phyloP scores from a whole-genome alignment of 192 early-diverging fungal genomes.

The Coemansia nantahalensis region DNA sequence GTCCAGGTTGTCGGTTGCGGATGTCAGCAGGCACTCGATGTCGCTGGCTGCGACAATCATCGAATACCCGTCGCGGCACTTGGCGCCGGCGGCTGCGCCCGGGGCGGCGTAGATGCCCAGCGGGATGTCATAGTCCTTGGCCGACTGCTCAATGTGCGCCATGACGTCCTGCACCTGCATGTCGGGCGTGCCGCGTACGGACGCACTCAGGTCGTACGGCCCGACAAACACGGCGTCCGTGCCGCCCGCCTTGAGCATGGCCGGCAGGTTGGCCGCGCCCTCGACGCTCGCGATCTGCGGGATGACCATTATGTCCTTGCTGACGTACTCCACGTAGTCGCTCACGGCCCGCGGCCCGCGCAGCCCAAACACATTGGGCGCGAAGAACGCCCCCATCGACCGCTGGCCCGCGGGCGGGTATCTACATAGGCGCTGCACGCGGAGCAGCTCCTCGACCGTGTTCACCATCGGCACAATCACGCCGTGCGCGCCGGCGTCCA shows the following conservation, averaged over 20 bases:
- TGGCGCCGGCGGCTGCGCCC: slow-evolving; percentile 26
- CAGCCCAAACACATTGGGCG: slow-evolving; percentile 33
- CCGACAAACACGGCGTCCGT: slow-evolving; percentile 48
- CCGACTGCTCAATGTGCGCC: slow-evolving; percentile 18
- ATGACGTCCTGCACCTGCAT: slow-evolving; percentile 29
- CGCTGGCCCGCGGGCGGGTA: slow-evolving; percentile 46
- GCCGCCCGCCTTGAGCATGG: slow-evolving; percentile 34
- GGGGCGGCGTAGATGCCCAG: slow-evolving; percentile 46
- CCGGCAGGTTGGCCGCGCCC: slow-evolving; percentile 33
- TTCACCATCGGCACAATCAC: slow-evolving; percentile 50
- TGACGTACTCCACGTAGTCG: slow-evolving; percentile 38
- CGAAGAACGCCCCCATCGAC: slow-evolving; percentile 41
- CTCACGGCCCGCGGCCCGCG: slow-evolving; percentile 31
- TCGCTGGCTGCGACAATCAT: slow-evolving; percentile 51
- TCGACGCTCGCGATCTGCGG: slow-evolving; percentile 53
- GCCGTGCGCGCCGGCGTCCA: slow-evolving; percentile 50
- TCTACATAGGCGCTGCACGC: slow-evolving; percentile 20
- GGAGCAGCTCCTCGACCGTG: slow-evolving; percentile 44
- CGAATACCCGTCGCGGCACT: slow-evolving; percentile 33
- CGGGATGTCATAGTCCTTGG: slow-evolving; percentile 36
- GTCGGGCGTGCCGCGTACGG: slow-evolving; percentile 24
- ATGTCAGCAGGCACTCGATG: slow-evolving; percentile 36
- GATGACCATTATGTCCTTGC: slow-evolving; percentile 42
- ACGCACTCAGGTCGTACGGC: slow-evolving; percentile 37
- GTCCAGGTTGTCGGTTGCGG: slow-evolving; percentile 43